Evolutionary conservation across 1,284 basidiomycete genomes (phyloP).

Genomic region (Xerocomus cyaneibrunnescens): DNA sequence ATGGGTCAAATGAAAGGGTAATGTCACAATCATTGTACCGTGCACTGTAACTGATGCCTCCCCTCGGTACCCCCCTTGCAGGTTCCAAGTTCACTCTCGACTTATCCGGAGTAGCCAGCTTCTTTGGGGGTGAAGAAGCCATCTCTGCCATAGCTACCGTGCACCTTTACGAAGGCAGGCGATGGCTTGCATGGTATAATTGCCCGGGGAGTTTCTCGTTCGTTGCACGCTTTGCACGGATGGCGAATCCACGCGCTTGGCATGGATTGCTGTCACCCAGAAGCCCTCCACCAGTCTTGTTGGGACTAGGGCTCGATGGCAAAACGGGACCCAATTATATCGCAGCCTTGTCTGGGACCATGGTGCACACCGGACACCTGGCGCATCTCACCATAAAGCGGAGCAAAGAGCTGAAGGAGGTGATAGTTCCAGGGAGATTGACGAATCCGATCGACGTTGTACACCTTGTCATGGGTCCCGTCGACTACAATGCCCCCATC

Average conservation of each 20-base stretch:
- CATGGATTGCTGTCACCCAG: constrained; percentile 21
- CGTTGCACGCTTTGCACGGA: constrained; percentile 29
- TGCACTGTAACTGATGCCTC: constrained; percentile 14
- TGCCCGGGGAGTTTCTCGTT: constrained; percentile 31
- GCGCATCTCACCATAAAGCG: constrained; percentile 24
- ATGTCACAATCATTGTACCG: not conserved
- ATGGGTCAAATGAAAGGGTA: too few species aligned
- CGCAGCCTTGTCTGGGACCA: constrained; percentile 29
- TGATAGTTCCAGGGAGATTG: constrained; percentile 20
- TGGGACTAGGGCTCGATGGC: constrained; percentile 28
- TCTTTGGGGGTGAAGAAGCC: constrained; percentile 33
- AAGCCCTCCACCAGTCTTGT: constrained; percentile 14
- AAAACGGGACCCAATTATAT: constrained; percentile 28
- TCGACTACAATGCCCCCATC: constrained; percentile 16
- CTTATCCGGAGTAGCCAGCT: constrained; percentile 25
- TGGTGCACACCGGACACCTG: constrained; percentile 26
- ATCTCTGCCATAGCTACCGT: constrained; percentile 32
- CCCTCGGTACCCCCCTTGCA: constrained; percentile 13
- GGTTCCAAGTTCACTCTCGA: constrained; percentile 22
- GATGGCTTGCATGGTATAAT: constrained; percentile 37
- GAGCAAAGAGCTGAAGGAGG: constrained; percentile 11
- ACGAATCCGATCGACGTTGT: constrained; percentile 21
- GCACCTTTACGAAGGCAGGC: constrained; percentile 28
- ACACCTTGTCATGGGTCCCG: constrained; percentile 22
- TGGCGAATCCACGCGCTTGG: constrained; percentile 28